A percentile compares a stretch with the other conserved stretches of the same genome.
Conservation (phyloP, 441 rosid genomes). For the Populus hybrid region DNA sequence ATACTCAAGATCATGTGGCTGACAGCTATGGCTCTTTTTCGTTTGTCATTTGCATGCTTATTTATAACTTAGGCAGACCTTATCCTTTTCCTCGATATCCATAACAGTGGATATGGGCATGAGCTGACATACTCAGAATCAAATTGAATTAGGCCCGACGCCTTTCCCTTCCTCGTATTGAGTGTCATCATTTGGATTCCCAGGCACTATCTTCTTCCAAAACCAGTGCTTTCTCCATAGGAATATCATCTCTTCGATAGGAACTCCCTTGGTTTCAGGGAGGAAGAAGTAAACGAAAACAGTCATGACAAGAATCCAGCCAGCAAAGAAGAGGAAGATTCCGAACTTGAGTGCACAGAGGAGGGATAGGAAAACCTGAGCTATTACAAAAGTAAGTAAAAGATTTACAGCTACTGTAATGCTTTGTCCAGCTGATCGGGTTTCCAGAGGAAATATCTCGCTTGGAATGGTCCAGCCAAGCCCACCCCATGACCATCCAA, state of each 20-base stretch:
- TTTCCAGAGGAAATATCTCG: constrained; percentile 81
- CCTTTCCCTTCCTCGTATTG: constrained; percentile 10
- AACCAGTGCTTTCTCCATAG: constrained; percentile 92
- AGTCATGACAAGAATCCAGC: constrained; percentile 75
- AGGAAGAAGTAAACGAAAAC: constrained; percentile 58
- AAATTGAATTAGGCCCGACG: neutral
- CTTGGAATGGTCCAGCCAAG: constrained; percentile 93
- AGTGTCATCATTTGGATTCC: constrained; percentile 17
- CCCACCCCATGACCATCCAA: constrained; percentile 98
- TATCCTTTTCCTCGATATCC: neutral
- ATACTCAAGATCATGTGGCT: neutral
- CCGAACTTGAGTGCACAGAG: constrained; percentile 75
- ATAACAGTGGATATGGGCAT: no score
- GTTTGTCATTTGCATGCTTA: neutral
- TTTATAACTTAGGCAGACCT: neutral
- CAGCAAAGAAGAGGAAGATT: constrained; percentile 82
- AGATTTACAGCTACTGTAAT: constrained; percentile 88
- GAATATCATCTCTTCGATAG: constrained; percentile 82
- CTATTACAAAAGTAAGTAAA: constrained; percentile 71
- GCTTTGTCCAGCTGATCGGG: constrained; percentile 85
- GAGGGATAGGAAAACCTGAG: constrained; percentile 65
- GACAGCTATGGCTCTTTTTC: neutral
- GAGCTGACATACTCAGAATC: no score
- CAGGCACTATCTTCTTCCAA: constrained; percentile 67
- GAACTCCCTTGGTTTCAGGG: constrained; percentile 90